Conservation (phyloP, 2,329 filamentous ascomycete genomes). For the Aureobasidium sp. region DNA sequence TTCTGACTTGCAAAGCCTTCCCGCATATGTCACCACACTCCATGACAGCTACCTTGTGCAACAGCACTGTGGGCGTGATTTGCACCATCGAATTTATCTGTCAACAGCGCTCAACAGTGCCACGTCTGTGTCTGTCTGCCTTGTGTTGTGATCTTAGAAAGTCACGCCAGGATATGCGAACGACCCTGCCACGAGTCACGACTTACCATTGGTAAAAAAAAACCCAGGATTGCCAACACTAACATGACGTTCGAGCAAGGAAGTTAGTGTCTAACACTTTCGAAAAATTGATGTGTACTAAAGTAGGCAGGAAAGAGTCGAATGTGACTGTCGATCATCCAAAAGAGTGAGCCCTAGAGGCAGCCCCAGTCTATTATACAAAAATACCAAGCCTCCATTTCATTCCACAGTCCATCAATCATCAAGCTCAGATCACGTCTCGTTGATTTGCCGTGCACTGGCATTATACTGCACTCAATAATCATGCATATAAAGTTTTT, state of each 20-base stretch:
- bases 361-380: neutral
- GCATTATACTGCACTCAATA: neutral
- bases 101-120: neutral
- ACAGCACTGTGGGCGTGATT: neutral
- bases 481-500: neutral
- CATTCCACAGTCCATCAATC: neutral
- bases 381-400: neutral
- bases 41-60: slow-evolving; percentile 1
- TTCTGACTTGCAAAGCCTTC: neutral
- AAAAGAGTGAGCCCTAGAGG: neutral
- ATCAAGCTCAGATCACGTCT: neutral
- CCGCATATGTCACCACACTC: slow-evolving; percentile 11
- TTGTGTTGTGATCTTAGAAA: neutral
- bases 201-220: neutral
- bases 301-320: neutral
- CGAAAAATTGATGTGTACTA: neutral
- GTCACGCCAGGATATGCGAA: neutral
- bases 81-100: neutral
- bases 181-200: neutral
- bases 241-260: neutral
- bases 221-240: neutral
- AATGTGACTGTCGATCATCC: neutral
- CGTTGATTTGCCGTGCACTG: neutral
- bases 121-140: slow-evolving; percentile 10
- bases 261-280: neutral